Base-by-base conservation (phyloP, 1,284 basidiomycete species). In the Cystobasidium pallidum region DNA sequence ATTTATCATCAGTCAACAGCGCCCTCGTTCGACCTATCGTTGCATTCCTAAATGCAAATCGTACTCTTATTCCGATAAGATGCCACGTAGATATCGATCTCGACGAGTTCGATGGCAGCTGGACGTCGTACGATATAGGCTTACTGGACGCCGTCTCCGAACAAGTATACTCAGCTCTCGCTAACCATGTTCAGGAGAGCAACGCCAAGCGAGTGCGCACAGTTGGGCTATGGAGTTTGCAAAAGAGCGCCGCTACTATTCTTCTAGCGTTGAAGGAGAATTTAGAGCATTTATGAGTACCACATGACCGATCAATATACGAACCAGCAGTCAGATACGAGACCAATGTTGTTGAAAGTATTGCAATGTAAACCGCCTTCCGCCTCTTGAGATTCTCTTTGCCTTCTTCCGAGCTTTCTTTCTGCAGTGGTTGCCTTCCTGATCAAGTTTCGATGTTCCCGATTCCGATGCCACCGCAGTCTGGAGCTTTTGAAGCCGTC, bases 31-130 rank as follows among this genome's bases (percentile, higher is more conserved):
- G 96, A 72, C 95, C 96, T 3, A 98, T 99, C 75, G 96, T 99
- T 4, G 94, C 94, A 0, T 99, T 99, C 80, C 96, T 99, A 87
- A 96, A 96, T 91, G 89, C 90, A 0, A 94, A 97, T 80, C 87
- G 89, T 74, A 97, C 94, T 0, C 82, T 97, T 75, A 87, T 97
- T 2, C 94, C 94, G 11, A 93, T 97, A 68, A 91, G 89, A 75
- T 95, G 92, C 80, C 86, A 88, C 71, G 88, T 95, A 3, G 86
- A 89, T 30, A 89, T 92, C 77, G 86, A 90, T 74, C 81, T 94
- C 67, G 83, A 75, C 52, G 89, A 93, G 72, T 94, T 94, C 78
- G 90, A 94, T 80, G 92, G 92, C 4, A 86, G 90, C 41, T 94
- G 91, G 91, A 94, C 91, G 39, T 76, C 77, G 0, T 79, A 77